Evolutionary conservation across 2,329 filamentous ascomycete genomes (phyloP), one percentile per base, ranked within the genome.

Genomic region (Pseudocercospora pini-densiflorae): DNA sequence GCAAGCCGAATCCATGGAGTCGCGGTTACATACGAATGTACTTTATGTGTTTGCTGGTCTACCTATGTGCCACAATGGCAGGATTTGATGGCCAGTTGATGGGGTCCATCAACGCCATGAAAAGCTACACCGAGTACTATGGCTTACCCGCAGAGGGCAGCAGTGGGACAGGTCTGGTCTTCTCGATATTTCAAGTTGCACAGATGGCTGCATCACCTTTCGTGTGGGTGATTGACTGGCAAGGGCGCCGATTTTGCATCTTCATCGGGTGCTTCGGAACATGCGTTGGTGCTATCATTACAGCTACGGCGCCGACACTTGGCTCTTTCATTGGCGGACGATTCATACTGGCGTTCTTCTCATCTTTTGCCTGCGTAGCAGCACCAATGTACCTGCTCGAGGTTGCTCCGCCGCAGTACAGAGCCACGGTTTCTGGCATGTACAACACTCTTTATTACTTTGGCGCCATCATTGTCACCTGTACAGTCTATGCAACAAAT

Each of bases 151-250:
- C 67, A 60, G 71, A 14, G 81, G 81, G 8, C 3, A 78, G 79
- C 43, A 74, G 79, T 1, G 75, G 77, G 16, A 83, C 81, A 0
- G 82, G 82, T 12, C 77, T 83, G 14, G 77, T 83, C 5, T 83
- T 83, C 43, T 77, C 81, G 24, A 83, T 84, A 45, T 82, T 80
- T 58, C 75, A 79, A 66, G 74, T 83, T 51, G 81, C 80, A 10
- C 80, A 81, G 64, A 83, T 83, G 76, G 75, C 71, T 19, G 81
- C 77, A 8, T 79, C 81, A 1, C 72, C 82, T 1, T 81, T 83
- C 66, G 76, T 78, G 24, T 83, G 81, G 78, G 72, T 81, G 53
- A 76, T 81, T 43, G 83, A 85, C 65, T 82, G 79, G 77, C 76
- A 79, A 8, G 83, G 83, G 1, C 77, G 83, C 21, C 79, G 77